Percentiles rank a stretch among this genome's conserved stretches.
phyloP scores from a whole-genome alignment of 108 stramenopile genomes.

The Nitzschia sp. region DNA sequence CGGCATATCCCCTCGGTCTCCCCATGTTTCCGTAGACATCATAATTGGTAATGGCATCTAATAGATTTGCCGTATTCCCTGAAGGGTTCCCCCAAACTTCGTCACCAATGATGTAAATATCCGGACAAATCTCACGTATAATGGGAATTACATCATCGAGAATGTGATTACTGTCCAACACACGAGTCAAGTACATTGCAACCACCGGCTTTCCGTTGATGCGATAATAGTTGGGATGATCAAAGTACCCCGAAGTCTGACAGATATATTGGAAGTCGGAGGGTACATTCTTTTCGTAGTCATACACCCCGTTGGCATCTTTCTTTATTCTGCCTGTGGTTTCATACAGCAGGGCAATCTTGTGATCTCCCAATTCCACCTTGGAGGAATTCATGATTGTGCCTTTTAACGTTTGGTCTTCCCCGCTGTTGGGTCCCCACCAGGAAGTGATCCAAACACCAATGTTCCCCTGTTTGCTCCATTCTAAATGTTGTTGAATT shows the following conservation, averaged over 20 bases:
- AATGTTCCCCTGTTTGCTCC: slow-evolving; percentile 46
- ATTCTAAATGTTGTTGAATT: slow-evolving; percentile 44
- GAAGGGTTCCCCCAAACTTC: slow-evolving; percentile 25
- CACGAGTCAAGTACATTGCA: slow-evolving; percentile 41
- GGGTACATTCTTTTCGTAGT: not conserved
- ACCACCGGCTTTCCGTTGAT: slow-evolving; percentile 44
- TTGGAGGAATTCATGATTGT: slow-evolving; percentile 25
- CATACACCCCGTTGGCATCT: slow-evolving; percentile 7
- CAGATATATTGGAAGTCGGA: slow-evolving; percentile 33
- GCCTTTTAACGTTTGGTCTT: slow-evolving; percentile 31
- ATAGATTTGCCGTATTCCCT: not conserved
- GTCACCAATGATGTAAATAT: slow-evolving; percentile 40
- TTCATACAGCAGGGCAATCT: slow-evolving; percentile 51
- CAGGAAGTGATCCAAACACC: slow-evolving; percentile 43
- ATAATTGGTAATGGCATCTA: slow-evolving; percentile 35
- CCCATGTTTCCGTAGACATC: slow-evolving; percentile 44
- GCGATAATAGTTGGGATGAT: slow-evolving; percentile 42
- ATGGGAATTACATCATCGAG: slow-evolving; percentile 6
- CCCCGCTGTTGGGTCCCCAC: slow-evolving; percentile 39
- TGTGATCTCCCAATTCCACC: slow-evolving; percentile 10
- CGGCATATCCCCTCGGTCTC: slow-evolving; percentile 11
- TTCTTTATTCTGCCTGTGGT: slow-evolving; percentile 33
- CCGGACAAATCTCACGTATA: slow-evolving; percentile 19
- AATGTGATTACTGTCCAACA: slow-evolving; percentile 6
- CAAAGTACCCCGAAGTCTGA: slow-evolving; percentile 25